These are phyloP conservation scores for Daldinia childiae DNA, from an alignment of 495 filamentous ascomycete genomes.

Conservation along the genomic window DNA sequence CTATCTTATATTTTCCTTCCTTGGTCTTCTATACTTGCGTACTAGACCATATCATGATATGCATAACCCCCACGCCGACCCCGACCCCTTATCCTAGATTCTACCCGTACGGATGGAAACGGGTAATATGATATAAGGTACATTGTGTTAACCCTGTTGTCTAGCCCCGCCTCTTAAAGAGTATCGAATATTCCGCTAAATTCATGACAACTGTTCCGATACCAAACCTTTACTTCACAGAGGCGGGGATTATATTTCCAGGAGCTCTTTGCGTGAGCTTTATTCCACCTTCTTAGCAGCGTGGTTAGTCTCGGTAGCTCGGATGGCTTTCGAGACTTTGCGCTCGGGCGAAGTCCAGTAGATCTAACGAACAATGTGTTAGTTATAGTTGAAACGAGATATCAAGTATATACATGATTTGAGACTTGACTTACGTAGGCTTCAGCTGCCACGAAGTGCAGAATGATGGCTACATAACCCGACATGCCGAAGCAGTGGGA, in stretches of 20 bases:
- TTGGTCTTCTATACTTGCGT: too few species aligned
- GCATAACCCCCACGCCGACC: not conserved
- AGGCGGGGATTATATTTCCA: not conserved
- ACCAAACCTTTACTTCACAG: not conserved
- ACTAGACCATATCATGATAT: not conserved
- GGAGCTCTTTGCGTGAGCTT: not conserved
- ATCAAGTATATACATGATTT: not conserved
- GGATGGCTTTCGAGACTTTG: not conserved
- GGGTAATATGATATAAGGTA: not conserved
- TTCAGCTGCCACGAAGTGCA: constrained; percentile 60
- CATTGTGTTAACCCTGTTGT: not conserved
- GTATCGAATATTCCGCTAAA: not conserved
- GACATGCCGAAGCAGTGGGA: constrained; percentile 55
- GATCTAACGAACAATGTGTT: constrained; percentile 42
- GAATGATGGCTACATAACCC: constrained; percentile 54
- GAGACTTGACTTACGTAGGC: constrained; percentile 52
- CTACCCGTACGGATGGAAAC: not conserved
- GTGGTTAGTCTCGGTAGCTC: not conserved
- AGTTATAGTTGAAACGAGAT: not conserved
- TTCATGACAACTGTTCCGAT: not conserved
- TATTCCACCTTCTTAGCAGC: constrained; percentile 14
- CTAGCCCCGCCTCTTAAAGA: not conserved
- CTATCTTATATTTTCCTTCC: not conserved
- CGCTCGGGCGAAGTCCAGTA: constrained; percentile 59
- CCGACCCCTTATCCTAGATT: not conserved